Evolutionary conservation across 352 stramenopile species (phyloP).

Genomic region (Phytopythium vexans): DNA sequence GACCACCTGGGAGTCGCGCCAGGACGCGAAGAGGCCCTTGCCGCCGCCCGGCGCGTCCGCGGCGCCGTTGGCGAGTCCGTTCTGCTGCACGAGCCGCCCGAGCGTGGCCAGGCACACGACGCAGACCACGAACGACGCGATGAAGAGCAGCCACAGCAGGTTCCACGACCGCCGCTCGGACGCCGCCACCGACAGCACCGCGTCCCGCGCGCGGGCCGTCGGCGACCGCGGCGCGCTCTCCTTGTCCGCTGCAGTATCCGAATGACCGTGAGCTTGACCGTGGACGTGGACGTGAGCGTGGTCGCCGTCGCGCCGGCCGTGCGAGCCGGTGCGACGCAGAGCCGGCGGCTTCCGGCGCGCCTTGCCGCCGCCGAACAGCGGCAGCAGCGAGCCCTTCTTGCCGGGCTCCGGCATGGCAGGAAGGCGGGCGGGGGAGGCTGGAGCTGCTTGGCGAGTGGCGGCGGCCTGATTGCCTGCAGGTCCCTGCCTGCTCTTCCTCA

Average conservation of each 20-base stretch:
- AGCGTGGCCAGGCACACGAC: slow-evolving; percentile 52
- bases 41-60: slow-evolving; percentile 24
- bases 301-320: background rate
- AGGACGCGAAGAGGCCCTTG: slow-evolving; percentile 28
- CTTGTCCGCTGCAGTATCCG: slow-evolving; percentile 1
- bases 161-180: slow-evolving; percentile 29
- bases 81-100: slow-evolving; percentile 42
- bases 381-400: slow-evolving; percentile 39
- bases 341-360: slow-evolving; percentile 28
- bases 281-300: background rate
- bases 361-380: slow-evolving; percentile 24
- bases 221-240: background rate
- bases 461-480: no score
- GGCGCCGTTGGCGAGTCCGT: slow-evolving; percentile 38
- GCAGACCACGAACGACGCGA: slow-evolving; percentile 39
- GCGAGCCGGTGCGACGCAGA: slow-evolving; percentile 16
- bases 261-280: background rate
- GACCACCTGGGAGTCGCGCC: slow-evolving; percentile 39
- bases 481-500: no score
- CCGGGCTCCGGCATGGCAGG: slow-evolving; percentile 22
- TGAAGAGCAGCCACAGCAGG: slow-evolving; percentile 42
- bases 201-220: slow-evolving; percentile 8
- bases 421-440: background rate
- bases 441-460: no score
- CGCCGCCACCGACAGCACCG: no score